phyloP scores from a whole-genome alignment of 1,139 yeast genomes.

The Geotrichum histeridarum region DNA sequence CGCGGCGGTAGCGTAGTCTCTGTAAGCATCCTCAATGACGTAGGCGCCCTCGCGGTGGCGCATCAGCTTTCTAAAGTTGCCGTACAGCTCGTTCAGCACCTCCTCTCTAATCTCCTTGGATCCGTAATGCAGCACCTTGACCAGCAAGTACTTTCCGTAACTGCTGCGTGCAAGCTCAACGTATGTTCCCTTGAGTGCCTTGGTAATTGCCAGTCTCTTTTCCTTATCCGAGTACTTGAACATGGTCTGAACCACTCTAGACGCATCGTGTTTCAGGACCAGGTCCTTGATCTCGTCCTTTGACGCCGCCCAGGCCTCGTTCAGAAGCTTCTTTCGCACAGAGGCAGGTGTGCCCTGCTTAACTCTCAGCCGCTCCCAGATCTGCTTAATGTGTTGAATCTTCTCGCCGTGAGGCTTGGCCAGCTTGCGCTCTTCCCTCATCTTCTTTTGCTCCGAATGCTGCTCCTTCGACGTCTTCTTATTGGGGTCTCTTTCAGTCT shows the following conservation, averaged over 20 bases:
- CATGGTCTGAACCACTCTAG: conserved; percentile 91
- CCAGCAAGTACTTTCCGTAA: conserved; percentile 86
- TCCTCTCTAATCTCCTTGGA: conserved; percentile 69
- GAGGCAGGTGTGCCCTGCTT: conserved; percentile 74
- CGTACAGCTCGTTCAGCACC: conserved; percentile 81
- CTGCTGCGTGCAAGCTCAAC: conserved; percentile 85
- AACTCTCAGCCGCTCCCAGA: conserved; percentile 91
- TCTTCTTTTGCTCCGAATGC: conserved; percentile 78
- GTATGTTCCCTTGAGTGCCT: conserved; percentile 67
- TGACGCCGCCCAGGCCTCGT: conserved; percentile 80
- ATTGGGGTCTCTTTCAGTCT: conserved; percentile 21
- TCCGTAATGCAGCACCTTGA: conserved; percentile 89
- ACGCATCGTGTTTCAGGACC: conserved; percentile 93
- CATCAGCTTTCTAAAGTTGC: conserved; percentile 85
- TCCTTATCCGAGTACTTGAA: conserved; percentile 79
- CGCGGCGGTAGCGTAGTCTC: conserved; percentile 74
- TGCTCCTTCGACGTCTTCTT: conserved; percentile 52
- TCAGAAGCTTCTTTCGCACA: conserved; percentile 70
- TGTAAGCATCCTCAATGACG: conserved; percentile 89
- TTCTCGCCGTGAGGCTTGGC: conserved; percentile 81
- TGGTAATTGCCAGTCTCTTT: conserved; percentile 67
- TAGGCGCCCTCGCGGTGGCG: conserved; percentile 99
- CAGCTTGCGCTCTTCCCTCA: conserved; percentile 75
- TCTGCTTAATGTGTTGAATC: conserved; percentile 75
- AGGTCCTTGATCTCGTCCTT: conserved; percentile 74